Percentiles rank a stretch among this genome's conserved stretches.
These are phyloP conservation scores for Fusarium graminum DNA, from an alignment of 2,329 filamentous ascomycete species.

Conservation along the genomic window DNA sequence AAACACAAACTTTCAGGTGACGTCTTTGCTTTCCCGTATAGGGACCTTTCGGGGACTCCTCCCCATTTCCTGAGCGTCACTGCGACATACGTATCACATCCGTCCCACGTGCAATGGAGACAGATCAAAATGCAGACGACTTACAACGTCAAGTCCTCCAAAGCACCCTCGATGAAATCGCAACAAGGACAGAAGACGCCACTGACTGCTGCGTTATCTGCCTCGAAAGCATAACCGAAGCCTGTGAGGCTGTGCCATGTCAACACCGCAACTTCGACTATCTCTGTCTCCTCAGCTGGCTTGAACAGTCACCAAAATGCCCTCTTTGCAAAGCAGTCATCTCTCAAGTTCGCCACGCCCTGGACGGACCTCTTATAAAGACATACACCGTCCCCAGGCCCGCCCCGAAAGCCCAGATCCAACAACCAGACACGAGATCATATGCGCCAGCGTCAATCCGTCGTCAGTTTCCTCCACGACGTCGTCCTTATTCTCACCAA, in stretches of 20 bases:
- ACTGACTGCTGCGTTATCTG: constrained; percentile 83
- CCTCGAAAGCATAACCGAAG: constrained; percentile 79
- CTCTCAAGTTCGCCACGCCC: constrained; percentile 74
- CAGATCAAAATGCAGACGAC: constrained; percentile 40
- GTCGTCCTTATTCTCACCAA: constrained; percentile 23
- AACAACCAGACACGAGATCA: constrained; percentile 5
- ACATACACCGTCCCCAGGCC: constrained; percentile 68
- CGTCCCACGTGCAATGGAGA: constrained; percentile 38
- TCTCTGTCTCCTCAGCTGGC: constrained; percentile 84
- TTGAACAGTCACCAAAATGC: constrained; percentile 78
- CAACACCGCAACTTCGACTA: constrained; percentile 87
- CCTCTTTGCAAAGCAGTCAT: constrained; percentile 79
- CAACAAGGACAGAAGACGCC: constrained; percentile 45
- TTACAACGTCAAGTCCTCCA: constrained; percentile 60
- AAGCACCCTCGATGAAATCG: constrained; percentile 60
- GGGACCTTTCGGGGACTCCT: background rate
- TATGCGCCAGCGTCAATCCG: constrained; percentile 14
- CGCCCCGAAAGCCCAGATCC: background rate
- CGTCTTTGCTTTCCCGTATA: background rate
- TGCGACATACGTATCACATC: background rate
- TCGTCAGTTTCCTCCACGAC: constrained; percentile 12
- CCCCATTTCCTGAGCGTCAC: background rate
- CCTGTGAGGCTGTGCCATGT: constrained; percentile 80
- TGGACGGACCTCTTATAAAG: constrained; percentile 60
- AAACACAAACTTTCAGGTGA: too few species aligned